These are phyloP conservation scores for Morella rubra DNA, from an alignment of 306 rosid genomes.

Conservation along the genomic window DNA sequence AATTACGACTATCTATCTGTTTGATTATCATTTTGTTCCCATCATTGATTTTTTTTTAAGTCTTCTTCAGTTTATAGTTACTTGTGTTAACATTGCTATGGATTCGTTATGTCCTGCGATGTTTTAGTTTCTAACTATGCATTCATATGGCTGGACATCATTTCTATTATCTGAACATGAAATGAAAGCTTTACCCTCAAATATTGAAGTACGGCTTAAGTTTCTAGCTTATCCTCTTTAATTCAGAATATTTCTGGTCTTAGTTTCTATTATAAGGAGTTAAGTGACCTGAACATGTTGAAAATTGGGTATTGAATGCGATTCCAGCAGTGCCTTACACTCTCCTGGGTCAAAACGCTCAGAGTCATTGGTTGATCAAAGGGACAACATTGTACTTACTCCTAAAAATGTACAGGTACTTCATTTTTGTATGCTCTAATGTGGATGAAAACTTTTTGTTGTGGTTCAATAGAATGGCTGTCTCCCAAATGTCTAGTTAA, in stretches of 20 bases:
- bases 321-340: conserved; percentile 63
- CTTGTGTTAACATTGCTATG: not conserved
- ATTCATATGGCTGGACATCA: not conserved
- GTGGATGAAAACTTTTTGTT: not conserved
- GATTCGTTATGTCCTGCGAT: no score
- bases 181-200: not conserved
- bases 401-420: conserved; percentile 97
- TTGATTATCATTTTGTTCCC: not conserved
- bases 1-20: not conserved
- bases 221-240: not conserved
- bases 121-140: not conserved
- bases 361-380: conserved; percentile 68
- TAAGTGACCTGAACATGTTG: conserved; percentile 38
- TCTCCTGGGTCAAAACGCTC: conserved; percentile 81
- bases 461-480: conserved; percentile 15
- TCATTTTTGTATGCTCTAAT: not conserved
- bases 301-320: conserved; percentile 43
- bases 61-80: not conserved
- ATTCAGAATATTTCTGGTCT: not conserved
- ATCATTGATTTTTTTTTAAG: not conserved
- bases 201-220: not conserved
- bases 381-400: conserved; percentile 82
- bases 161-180: not conserved
- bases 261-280: conserved; percentile 17
- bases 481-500: conserved; percentile 21